Evolutionary conservation across 2,329 filamentous ascomycete species (phyloP).

Genomic region (Microdochium trichocladiopsis): DNA sequence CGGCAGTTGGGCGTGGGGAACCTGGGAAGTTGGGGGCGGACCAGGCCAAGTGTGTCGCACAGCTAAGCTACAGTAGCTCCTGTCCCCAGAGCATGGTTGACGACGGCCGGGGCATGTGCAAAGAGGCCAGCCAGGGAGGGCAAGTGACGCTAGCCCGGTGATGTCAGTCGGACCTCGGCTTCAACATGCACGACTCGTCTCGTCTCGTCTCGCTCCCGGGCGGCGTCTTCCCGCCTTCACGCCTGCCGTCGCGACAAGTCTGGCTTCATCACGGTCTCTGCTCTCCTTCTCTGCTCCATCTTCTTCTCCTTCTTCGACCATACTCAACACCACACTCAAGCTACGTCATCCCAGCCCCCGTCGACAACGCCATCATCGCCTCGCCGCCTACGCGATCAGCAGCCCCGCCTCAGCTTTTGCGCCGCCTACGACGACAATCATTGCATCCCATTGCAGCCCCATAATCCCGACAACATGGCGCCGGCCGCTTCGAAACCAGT

Average conservation of each 20-base stretch:
- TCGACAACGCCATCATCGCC: too few species aligned
- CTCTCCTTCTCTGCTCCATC: too few species aligned
- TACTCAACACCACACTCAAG: too few species aligned
- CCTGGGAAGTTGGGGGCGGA: background rate
- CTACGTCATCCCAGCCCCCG: too few species aligned
- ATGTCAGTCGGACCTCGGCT: conserved; percentile 6
- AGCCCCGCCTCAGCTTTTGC: conserved; percentile 1
- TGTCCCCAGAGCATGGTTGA: too few species aligned
- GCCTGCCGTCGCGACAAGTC: background rate
- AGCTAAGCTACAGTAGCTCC: background rate
- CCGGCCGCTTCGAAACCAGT: conserved; percentile 49
- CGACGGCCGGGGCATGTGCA: too few species aligned
- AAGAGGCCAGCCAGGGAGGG: too few species aligned
- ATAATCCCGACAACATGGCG: conserved; percentile 10
- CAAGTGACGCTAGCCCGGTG: conserved; percentile 2
- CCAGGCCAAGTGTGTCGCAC: background rate
- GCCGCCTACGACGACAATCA: background rate
- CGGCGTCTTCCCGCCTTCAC: background rate
- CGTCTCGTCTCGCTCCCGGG: background rate
- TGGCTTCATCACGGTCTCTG: too few species aligned
- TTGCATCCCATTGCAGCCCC: background rate
- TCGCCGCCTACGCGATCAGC: background rate
- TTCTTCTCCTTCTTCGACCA: too few species aligned
- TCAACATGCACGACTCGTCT: background rate
- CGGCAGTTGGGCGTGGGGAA: background rate